Base-by-base conservation (phyloP, 768 basidiomycete genomes). In the Tulasnella sp. region DNA sequence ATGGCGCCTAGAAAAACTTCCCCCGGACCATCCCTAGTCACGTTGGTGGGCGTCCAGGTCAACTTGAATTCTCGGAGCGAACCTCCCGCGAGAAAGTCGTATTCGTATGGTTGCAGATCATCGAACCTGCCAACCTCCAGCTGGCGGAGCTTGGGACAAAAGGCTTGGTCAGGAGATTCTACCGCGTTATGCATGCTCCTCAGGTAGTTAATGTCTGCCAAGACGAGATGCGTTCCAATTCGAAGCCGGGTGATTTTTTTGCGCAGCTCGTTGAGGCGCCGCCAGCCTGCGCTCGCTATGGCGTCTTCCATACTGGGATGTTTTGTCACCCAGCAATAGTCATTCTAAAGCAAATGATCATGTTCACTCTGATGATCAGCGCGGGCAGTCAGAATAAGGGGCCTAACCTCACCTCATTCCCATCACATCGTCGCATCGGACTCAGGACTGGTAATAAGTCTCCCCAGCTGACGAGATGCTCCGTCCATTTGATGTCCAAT, bases 21-120 rank as follows among this genome's bases (percentile, higher is more conserved):
- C 5, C 4, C 12, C 0, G 0, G 54, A 4, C 7, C 7, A 1
- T 24, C 9, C 7, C 3, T 4, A 7, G n/a, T n/a, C n/a, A n/a
- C n/a, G n/a, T n/a, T 22, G 11, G 6, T n/a, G 3, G 50, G 16
- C 6, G 24, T n/a, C 11, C 22, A 8, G n/a, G 0, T 22, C n/a
- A 54, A 22, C 24, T 54, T 22, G n/a, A 54, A 24, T 4, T 54
- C 3, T n/a, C 8, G 24, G 54, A 54, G 54, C 11, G 24, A 54
- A 22, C n/a, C 54, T 54, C 54, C 54, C 24, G 54, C 54, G 22
- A 54, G 22, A n/a, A 54, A 54, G 54, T 54, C 54, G n/a, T 54
- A 54, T 24, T 7, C 8, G n/a, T 54, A 54, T 7, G 22, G 54
- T n/a, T 22, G 54, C 4, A 8, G 54, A 24, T n/a, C 54, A 4